Evolutionary conservation across 202 grass and related monocot species (phyloP).

Genomic region (Saccharum hybrid): DNA sequence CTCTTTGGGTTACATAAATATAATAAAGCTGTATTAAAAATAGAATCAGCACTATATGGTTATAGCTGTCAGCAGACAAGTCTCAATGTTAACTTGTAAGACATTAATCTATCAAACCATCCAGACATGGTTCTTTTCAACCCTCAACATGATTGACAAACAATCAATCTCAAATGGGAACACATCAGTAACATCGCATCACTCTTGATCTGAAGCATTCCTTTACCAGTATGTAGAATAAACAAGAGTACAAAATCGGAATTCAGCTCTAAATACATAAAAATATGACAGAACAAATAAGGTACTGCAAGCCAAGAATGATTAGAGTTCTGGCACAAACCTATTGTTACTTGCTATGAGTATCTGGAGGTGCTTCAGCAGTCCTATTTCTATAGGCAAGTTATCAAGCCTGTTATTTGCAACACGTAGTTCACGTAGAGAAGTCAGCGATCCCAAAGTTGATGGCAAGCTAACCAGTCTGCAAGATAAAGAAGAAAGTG

Average conservation of each 20-base stretch:
- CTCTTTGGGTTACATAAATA: neutral
- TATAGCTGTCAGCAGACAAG: neutral
- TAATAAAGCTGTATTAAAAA: constrained; percentile 9
- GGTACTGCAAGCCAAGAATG: constrained; percentile 17
- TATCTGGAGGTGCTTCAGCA: constrained; percentile 73
- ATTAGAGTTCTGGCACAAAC: constrained; percentile 48
- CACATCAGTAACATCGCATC: neutral
- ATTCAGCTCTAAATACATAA: constrained; percentile 12
- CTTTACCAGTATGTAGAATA: constrained; percentile 25
- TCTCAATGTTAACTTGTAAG: no score
- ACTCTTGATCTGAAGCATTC: constrained; percentile 12
- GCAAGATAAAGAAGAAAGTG: constrained; percentile 46
- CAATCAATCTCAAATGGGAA: neutral
- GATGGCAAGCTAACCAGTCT: constrained; percentile 79
- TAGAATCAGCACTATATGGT: neutral
- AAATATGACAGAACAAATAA: constrained; percentile 29
- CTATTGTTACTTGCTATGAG: constrained; percentile 86
- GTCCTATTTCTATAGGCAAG: constrained; percentile 80
- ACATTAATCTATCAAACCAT: no score
- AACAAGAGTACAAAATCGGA: constrained; percentile 3
- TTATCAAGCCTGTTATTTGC: constrained; percentile 70
- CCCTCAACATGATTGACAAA: neutral
- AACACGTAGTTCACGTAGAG: constrained; percentile 74
- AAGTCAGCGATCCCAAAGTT: constrained; percentile 65
- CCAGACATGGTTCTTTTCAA: neutral